Evolutionary conservation across 441 rosid genomes (phyloP).

Genomic region (Adansonia madagascariensis): DNA sequence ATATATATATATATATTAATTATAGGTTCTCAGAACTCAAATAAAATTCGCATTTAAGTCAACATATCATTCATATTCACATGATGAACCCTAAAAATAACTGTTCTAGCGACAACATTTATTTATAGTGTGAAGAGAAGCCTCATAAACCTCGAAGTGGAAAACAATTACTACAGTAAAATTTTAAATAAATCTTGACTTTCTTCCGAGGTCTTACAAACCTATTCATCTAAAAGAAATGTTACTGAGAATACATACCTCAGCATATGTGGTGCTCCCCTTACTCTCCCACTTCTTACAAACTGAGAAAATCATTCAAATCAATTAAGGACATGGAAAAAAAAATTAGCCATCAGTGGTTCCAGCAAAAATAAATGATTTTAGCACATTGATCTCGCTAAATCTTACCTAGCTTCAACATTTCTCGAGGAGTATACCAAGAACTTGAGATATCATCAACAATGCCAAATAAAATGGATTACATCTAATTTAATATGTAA

Average conservation of each 20-base stretch:
- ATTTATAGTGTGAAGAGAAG: neutral
- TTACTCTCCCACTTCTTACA: conserved; percentile 58
- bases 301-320: conserved; percentile 37
- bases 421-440: neutral
- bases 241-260: conserved; percentile 37
- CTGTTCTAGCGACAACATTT: neutral
- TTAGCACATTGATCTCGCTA: neutral
- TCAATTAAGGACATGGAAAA: neutral
- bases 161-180: neutral
- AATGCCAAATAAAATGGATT: neutral
- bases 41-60: neutral
- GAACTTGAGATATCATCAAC: neutral
- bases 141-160: neutral
- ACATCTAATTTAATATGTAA: neutral
- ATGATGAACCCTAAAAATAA: neutral
- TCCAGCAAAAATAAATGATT: neutral
- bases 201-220: neutral
- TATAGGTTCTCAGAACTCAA: neutral
- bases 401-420: neutral
- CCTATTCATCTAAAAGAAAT: neutral
- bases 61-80: neutral
- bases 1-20: neutral
- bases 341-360: neutral
- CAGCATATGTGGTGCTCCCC: conserved; percentile 56
- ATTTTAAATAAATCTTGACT: neutral